Percentiles rank a stretch among this genome's conserved stretches.
These are phyloP conservation scores for Hypoxylon sp. DNA, from an alignment of 2,329 filamentous ascomycete genomes.

Conservation along the genomic window DNA sequence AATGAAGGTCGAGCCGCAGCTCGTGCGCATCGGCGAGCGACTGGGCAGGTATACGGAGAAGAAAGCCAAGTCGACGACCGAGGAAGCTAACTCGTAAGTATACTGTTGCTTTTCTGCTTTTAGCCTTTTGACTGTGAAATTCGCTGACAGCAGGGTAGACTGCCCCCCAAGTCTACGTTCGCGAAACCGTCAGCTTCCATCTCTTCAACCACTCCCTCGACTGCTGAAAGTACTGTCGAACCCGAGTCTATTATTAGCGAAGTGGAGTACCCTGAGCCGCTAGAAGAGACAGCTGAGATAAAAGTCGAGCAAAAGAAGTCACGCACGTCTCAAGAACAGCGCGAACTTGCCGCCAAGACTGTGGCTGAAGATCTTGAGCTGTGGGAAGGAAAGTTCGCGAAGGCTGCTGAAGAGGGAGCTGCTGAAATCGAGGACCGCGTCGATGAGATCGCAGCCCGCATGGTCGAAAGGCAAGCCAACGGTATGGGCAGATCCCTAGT, in stretches of 20 bases:
- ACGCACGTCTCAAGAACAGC: slow-evolving; percentile 66
- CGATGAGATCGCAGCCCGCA: slow-evolving; percentile 68
- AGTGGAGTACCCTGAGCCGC: slow-evolving; percentile 43
- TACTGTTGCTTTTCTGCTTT: neutral
- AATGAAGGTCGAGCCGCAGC: slow-evolving; percentile 94
- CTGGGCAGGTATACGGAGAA: slow-evolving; percentile 79
- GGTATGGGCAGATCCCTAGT: slow-evolving; percentile 77
- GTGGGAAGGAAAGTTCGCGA: slow-evolving; percentile 91
- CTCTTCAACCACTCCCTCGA: slow-evolving; percentile 49
- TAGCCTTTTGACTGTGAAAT: neutral
- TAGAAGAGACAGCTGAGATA: slow-evolving; percentile 44
- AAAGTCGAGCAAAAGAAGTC: slow-evolving; percentile 51
- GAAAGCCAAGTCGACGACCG: slow-evolving; percentile 55
- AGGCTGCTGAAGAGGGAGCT: slow-evolving; percentile 85
- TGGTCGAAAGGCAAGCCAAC: slow-evolving; percentile 75
- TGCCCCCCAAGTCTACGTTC: slow-evolving; percentile 56
- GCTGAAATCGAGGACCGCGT: slow-evolving; percentile 79
- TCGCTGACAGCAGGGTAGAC: slow-evolving; percentile 45
- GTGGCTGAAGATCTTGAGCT: slow-evolving; percentile 83
- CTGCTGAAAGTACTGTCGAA: slow-evolving; percentile 45
- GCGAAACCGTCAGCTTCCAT: slow-evolving; percentile 54
- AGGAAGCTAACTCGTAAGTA: slow-evolving; percentile 55
- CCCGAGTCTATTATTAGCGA: slow-evolving; percentile 42
- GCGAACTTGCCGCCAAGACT: slow-evolving; percentile 72
- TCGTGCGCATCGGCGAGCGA: slow-evolving; percentile 91